Base-by-base conservation (phyloP, 306 rosid species). In the Inga oerstediana region DNA sequence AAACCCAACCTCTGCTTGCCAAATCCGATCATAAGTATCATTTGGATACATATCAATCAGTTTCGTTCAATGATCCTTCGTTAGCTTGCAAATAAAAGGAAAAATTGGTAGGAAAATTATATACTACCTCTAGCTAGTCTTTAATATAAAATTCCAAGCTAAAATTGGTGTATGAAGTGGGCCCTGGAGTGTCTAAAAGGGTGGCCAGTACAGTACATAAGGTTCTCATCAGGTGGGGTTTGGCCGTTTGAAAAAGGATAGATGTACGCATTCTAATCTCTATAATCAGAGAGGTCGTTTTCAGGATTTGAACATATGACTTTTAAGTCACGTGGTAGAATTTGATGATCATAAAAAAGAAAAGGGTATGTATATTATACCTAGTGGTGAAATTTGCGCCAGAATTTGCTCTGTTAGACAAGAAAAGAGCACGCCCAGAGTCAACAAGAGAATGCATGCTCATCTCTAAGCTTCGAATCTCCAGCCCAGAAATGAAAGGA, bases 401-500 rank as follows among this genome's bases (percentile, higher is more conserved):
- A 51, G 30, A 41, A 61, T 83, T 75, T 32, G 71, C 56, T 82
- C 81, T 88, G 4, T 27, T 1, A 15, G 35, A 5, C 3, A 19
- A 0, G 3, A 44, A 3, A 85, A 88, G 69, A 32, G 79, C 75
- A 10, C 32, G 69, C 3, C 62, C 56, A 2, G 81, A 10, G 41
- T 69, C 75, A 22, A 77, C 66, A 15, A 4, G 39, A 4, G 41
- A 37, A 77, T 85, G 83, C 85, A 85, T 88, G 0, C 39, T 69
- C 3, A 78, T 15, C 15, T 20, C 62, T 78, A 85, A n/a, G 37
- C 74, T 32, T 19, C 87, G 83, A 14, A 82, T 49, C 72, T 82
- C 87, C 11, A 82, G 34, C 0, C 81, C 81, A 0, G 85, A 82
- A 56, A 88, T 77, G 65, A 88, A 85, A 0, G 90, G 90, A 14